Base-by-base conservation (phyloP, 257 asterid species). In the Nicotiana undulata region DNA sequence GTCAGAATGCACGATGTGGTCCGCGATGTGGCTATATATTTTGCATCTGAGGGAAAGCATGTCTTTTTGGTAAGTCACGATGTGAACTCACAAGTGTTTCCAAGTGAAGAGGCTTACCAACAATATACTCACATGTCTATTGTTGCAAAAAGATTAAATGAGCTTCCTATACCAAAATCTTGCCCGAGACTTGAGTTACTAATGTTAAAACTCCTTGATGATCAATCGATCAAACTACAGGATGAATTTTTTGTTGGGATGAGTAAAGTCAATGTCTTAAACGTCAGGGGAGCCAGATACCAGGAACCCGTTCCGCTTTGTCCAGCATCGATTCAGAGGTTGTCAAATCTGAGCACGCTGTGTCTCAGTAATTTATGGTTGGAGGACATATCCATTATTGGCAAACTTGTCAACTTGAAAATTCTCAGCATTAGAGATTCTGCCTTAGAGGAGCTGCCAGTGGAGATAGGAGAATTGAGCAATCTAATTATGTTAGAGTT, bases 351-450 rank as follows among this genome's bases (percentile, higher is more conserved):
- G 56, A 29, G 76, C n/a, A 49, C 78, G 6, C 24, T 85, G 8
- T 81, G 44, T 61, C 49, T 85, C 11, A n/a, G 29, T 63, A 20
- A 5, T 22, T 53, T 85, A 61, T 18, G 18, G 31, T 40, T 79
- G 68, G 79, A 63, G 63, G 55, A 26, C 34, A n/a, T 85, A 63
- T 74, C 85, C 58, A 17, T 29, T 40, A 63, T 85, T 63, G 29
- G 83, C 0, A 26, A 61, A 46, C 60, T 85, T 31, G 18, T 79
- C 51, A 79, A 72, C 20, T 72, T 81, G 32, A 81, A 85, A 64
- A 82, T 85, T 18, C 83, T 85, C 9, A 63, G 81, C 75, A 53
- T 81, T 60, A 63, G 34, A 17, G 44, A 83, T 72, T 81, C 79
- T 63, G 2, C 15, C 3, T 10, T 82, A 28, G 31, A 40, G 68